Evolutionary conservation across 2,329 filamentous ascomycete genomes (phyloP), one percentile per base, ranked within the genome.

Genomic region (Penicillium fuscoglaucum): DNA sequence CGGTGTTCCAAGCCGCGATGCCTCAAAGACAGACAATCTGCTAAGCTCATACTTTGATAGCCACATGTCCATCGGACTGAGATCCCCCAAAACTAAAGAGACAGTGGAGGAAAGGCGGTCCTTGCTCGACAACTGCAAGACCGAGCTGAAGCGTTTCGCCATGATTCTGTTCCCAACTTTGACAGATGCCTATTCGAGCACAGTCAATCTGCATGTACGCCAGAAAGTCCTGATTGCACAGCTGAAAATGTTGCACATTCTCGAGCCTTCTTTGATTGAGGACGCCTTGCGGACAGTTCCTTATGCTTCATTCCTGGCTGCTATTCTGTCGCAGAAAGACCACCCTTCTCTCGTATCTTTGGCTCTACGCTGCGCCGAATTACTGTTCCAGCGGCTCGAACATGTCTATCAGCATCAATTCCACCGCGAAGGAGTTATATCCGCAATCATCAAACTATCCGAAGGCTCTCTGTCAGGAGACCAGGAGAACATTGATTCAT

Each of bases 221-320:
- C 91, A 98, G 72, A 97, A 96, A 76, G 95, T 99, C 3, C 82
- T 99, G 35, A 91, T 87, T 21, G 95, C 93, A n/a, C 95, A 99
- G 70, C 80, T 98, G 45, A 98, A 98, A 78, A 98, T 99, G 91
- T 83, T 99, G 10, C 96, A 92, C 13, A 96, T 97, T 64, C 79
- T 99, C n/a, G 91, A 97, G 66, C 87, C 86, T 44, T 82, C 84
- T 39, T 91, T 99, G 51, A 83, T 99, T 4, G 84, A 91, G 61
- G 93, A 97, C 67, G 90, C 93, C 9, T 78, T 99, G 31, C 89
- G 89, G 28, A 85, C 90, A 17, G 93, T 99, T 1, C 91, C 95
- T 0, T 99, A 98, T 74, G 92, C 95, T 2, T 99, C 96, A 0
- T 97, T 96, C 72, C 78, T 99, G 31, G 95, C 95, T 2, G 92